Evolutionary conservation across 495 filamentous ascomycete genomes (phyloP), one percentile per base, ranked within the genome.

Genomic region (Annulohypoxylon bovei): DNA sequence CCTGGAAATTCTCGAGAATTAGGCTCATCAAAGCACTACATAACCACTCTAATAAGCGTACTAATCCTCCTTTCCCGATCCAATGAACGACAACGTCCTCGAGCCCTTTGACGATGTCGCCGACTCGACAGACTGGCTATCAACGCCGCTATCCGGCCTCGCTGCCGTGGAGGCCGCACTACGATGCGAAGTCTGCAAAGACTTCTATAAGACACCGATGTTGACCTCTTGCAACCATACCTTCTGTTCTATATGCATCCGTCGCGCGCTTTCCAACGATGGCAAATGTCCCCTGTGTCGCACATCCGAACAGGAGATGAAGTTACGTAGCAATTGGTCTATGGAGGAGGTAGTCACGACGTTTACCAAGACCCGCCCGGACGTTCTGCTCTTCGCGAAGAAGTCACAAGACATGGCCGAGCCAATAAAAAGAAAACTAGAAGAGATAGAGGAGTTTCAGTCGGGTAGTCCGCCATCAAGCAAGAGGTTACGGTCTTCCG

Each of bases 161-260:
- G 83, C 88, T 52, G 83, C 89, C 5, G 86, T 99, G 59, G 95
- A 99, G 73, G 88, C 92, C 40, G 88, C 92, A 14, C 85, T 99
- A 14, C 92, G 94, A 68, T 99, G 95, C 79, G 91, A 98, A 73
- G 91, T 99, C 62, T 99, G 95, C 86, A 98, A 98, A 80, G 95
- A 99, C 77, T 96, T 98, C 79, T 98, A 91, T 81, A 86, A 88
- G 65, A 94, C 92, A 22, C 95, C 95, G 0, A 94, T 99, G 84
- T 89, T 98, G 58, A 99, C 95, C 1, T 91, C 90, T 0, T 99
- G 95, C 84, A 91, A 88, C 42, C 95, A 99, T 78, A 98, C 95
- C 0, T 99, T 99, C 76, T 99, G 95, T 84, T 97, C 94, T 14
- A 78, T 95, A 28, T 99, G 95, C 78, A 98, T 99, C 66, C 92